Percentiles rank a stretch among this genome's conserved stretches.
Evolutionary conservation across 192 early-diverging fungal genomes (phyloP).

Genomic region (Thoreauomyces humboldtii): DNA sequence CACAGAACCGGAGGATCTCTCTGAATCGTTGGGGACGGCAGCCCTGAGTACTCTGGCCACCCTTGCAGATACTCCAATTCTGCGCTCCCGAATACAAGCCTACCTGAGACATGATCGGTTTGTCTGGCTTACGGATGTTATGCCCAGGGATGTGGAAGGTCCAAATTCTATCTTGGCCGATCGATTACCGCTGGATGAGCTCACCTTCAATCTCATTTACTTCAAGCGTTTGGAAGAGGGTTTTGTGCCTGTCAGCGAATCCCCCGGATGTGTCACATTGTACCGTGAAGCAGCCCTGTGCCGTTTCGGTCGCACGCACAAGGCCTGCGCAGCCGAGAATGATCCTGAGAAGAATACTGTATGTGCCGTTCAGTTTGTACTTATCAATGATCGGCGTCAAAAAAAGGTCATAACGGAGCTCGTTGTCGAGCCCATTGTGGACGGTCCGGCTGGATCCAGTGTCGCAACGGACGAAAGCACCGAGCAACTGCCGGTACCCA

Average conservation of each 20-base stretch:
- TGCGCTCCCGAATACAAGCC: conserved; percentile 22
- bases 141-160: neutral
- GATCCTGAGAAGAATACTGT: neutral
- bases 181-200: conserved; percentile 32
- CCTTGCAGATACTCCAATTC: conserved; percentile 19
- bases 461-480: neutral
- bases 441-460: conserved; percentile 26
- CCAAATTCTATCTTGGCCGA: conserved; percentile 4
- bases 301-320: neutral
- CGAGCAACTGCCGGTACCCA: conserved; percentile 12
- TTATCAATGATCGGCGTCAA: conserved; percentile 31
- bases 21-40: neutral
- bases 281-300: conserved; percentile 37
- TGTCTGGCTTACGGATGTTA: conserved; percentile 48
- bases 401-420: conserved; percentile 42
- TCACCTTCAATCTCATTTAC: conserved; percentile 41
- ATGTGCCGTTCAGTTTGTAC: conserved; percentile 47
- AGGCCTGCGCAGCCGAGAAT: neutral
- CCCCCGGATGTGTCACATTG: conserved; percentile 37
- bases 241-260: conserved; percentile 39
- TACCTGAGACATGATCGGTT: conserved; percentile 46
- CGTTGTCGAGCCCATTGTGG: conserved; percentile 45
- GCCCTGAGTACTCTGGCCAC: neutral
- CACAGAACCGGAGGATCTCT: neutral
- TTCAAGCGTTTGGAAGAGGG: conserved; percentile 42